A percentile compares a stretch with the other conserved stretches of the same genome.
These are phyloP conservation scores for Glutinoglossum americanum DNA, from an alignment of 495 filamentous ascomycete genomes.

Conservation along the genomic window DNA sequence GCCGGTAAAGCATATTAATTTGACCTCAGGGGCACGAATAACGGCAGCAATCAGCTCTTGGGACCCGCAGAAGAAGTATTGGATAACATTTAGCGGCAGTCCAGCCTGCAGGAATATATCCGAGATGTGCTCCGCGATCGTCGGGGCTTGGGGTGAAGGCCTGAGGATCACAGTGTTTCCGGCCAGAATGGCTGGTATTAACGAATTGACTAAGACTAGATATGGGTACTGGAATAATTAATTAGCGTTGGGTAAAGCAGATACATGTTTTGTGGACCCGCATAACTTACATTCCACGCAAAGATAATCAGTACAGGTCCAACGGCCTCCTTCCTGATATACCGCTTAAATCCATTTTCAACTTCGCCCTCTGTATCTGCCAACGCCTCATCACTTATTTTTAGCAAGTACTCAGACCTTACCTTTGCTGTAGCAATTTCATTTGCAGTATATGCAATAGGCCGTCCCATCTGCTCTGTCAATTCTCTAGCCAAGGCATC, in stretches of 20 bases:
- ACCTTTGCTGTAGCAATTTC: constrained; percentile 67
- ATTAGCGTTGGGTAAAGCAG: background rate
- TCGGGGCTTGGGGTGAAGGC: constrained; percentile 84
- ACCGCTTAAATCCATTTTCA: constrained; percentile 72
- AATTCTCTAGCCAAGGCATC: constrained; percentile 69
- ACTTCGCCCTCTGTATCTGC: constrained; percentile 55
- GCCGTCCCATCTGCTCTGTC: constrained; percentile 86
- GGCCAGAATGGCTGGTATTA: constrained; percentile 69
- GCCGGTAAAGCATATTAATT: constrained; percentile 77
- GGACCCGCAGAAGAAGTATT: constrained; percentile 76
- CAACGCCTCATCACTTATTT: constrained; percentile 51
- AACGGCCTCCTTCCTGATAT: constrained; percentile 66
- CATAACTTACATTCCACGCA: constrained; percentile 67
- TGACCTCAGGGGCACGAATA: constrained; percentile 48
- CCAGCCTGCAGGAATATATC: constrained; percentile 58
- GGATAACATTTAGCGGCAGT: constrained; percentile 56
- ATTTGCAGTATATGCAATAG: constrained; percentile 61
- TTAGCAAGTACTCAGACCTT: constrained; percentile 60
- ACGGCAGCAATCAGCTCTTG: constrained; percentile 45
- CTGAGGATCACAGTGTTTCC: constrained; percentile 84
- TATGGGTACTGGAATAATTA: constrained; percentile 53
- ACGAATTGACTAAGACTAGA: constrained; percentile 70
- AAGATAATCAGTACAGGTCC: constrained; percentile 75
- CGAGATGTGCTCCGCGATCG: constrained; percentile 61
- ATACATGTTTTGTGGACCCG: background rate